Percentiles rank a stretch among this genome's conserved stretches.
Conservation (phyloP, 2,329 filamentous ascomycete genomes). For the Epichloe amarillans region DNA sequence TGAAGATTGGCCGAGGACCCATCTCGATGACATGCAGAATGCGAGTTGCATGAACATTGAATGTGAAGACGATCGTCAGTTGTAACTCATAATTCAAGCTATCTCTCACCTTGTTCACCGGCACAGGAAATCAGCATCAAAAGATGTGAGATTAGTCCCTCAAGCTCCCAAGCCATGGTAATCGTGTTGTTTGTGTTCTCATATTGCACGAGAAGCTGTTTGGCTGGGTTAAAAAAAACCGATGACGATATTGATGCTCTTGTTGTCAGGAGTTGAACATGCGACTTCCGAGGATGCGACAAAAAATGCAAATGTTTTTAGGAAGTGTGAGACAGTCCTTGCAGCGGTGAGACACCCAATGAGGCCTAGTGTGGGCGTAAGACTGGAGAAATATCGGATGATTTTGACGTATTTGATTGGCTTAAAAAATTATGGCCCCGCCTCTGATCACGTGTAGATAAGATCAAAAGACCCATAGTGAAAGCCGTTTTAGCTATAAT, state of each 20-base stretch:
- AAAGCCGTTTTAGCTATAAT: no score
- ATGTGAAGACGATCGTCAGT: background rate
- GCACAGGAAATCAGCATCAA: slow-evolving; percentile 24
- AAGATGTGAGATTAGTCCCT: slow-evolving; percentile 24
- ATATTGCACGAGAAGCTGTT: slow-evolving; percentile 10
- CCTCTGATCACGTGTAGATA: no score
- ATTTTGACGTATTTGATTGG: no score
- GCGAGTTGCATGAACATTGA: background rate
- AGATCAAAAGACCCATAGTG: no score
- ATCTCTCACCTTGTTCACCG: slow-evolving; percentile 23
- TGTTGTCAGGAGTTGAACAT: slow-evolving; percentile 8
- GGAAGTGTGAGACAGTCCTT: no score
- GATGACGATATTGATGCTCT: background rate
- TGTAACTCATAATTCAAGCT: background rate
- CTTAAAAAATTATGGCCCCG: no score
- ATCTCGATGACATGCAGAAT: background rate
- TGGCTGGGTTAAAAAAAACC: background rate
- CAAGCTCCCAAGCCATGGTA: slow-evolving; percentile 25
- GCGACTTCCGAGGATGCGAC: slow-evolving; percentile 4
- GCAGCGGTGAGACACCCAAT: no score
- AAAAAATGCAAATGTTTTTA: background rate
- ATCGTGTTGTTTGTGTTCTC: slow-evolving; percentile 8
- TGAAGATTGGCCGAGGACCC: background rate
- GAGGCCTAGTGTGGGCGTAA: no score
- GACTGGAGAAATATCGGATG: no score